Base-by-base conservation (phyloP, 2,329 filamentous ascomycete genomes). In the Cladosporium halotolerans region DNA sequence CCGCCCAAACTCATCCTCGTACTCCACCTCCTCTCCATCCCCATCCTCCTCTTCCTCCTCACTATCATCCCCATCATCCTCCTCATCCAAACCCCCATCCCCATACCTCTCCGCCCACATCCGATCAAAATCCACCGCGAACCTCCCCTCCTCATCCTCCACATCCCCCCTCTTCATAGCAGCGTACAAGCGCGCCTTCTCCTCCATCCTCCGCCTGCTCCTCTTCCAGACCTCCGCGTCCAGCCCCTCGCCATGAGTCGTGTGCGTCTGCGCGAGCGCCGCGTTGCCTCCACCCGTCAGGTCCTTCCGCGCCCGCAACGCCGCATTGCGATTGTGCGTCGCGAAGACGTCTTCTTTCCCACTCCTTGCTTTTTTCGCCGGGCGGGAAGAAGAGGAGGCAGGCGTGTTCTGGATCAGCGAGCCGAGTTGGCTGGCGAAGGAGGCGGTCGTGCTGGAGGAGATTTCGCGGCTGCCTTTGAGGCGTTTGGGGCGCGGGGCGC, bases 1-100 rank as follows among this genome's bases (percentile, higher is more conserved):
- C n/a, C 93, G 85, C 2, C 93, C 93, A 66, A 95, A 96, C 65
- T 97, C 93, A 69, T 99, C 93, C 49, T 86, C 80, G 67, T 89
- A 95, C 60, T 96, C 91, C 4, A 97, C 75, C 1, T 71, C 70
- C 1, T 70, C 68, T 1, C 67, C 68, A 28, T 66, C 66, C 1
- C 65, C 68, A 11, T 61, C 63, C 16, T 16, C 13, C 16, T 39
- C 36, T 8, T 71, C 70, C 1, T 70, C 68, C 1, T 67, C 68
- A 23, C 65, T 66, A 1, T 65, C 68, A 4, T 71, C 70, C 18
- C 70, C 67, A 42, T 59, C 70, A 11, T 74, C 73, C 2, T 68
- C 67, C n/a, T 70, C 70, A 1, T 73, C 70, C 3, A 68, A 70
- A 52, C 83, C 75, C 19, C 75, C 73, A 23, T 60, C 58, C 11